Percentiles rank a stretch among this genome's conserved stretches.
Evolutionary conservation across 2,329 filamentous ascomycete species (phyloP).

Genomic region (Didymella lethalis): DNA sequence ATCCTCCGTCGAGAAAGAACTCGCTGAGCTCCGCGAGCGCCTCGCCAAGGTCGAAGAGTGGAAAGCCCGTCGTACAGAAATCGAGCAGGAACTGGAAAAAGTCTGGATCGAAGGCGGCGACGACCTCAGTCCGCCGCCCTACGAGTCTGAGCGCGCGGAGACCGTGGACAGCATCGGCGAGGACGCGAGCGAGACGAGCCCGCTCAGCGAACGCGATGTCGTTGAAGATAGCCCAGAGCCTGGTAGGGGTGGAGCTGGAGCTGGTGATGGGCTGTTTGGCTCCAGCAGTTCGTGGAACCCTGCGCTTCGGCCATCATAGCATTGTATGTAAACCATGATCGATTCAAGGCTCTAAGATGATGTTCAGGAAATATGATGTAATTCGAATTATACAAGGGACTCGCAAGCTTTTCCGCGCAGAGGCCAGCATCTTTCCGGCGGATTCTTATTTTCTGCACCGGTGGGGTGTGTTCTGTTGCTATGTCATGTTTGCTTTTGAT

Average conservation of each 20-base stretch:
- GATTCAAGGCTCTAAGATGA: not conserved
- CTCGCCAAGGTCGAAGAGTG: conserved; percentile 83
- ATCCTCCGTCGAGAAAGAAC: conserved; percentile 88
- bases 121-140: conserved; percentile 50
- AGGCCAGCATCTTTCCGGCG: too few species aligned
- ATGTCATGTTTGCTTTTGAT: not conserved
- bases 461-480: not conserved
- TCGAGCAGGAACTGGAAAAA: conserved; percentile 78
- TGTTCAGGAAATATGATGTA: too few species aligned
- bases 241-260: not conserved
- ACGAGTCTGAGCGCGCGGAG: conserved; percentile 29
- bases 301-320: conserved; percentile 8
- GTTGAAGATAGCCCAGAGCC: not conserved
- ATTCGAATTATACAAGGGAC: not conserved
- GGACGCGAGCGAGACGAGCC: conserved; percentile 33
- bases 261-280: conserved; percentile 6
- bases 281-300: conserved; percentile 13
- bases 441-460: not conserved
- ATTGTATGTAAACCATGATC: not conserved
- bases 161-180: conserved; percentile 10
- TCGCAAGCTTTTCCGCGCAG: too few species aligned
- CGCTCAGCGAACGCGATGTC: not conserved
- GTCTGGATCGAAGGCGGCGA: conserved; percentile 63
- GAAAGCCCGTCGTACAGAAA: conserved; percentile 79
- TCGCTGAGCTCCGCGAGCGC: conserved; percentile 81